These are phyloP conservation scores for Umbilicus rupestris DNA, from an alignment of 164 flowering plant genomes.

Conservation along the genomic window DNA sequence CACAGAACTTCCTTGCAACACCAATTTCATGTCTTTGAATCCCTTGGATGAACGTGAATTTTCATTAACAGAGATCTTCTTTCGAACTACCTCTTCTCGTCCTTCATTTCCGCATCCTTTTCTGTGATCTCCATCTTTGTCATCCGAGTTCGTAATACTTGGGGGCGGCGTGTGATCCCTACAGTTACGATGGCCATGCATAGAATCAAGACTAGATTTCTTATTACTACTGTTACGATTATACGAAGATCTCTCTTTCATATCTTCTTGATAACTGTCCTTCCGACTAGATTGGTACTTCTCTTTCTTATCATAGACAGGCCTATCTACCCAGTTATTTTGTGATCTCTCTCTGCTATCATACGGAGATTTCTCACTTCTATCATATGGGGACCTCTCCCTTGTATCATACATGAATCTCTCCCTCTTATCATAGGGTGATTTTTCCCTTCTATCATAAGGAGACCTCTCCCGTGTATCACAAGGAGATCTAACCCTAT, in stretches of 20 bases:
- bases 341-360: slow-evolving; percentile 9
- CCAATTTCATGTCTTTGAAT: slow-evolving; percentile 10
- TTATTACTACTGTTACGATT: neutral
- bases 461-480: slow-evolving; percentile 32
- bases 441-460: slow-evolving; percentile 30
- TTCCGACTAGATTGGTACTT: slow-evolving; percentile 4
- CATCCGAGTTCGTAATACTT: neutral
- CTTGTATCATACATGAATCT: slow-evolving; percentile 37
- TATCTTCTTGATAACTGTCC: slow-evolving; percentile 6
- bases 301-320: slow-evolving; percentile 7
- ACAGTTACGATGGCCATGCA: slow-evolving; percentile 4
- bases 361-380: slow-evolving; percentile 11
- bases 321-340: slow-evolving; percentile 5
- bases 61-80: neutral
- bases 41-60: neutral
- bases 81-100: neutral
- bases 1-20: slow-evolving; percentile 17
- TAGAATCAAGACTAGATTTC: neutral
- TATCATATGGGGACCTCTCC: slow-evolving; percentile 8
- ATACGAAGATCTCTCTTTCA: slow-evolving; percentile 6
- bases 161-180: slow-evolving; percentile 1
- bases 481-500: slow-evolving; percentile 27
- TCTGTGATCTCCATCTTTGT: neutral
- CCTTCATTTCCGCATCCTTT: neutral
- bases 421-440: slow-evolving; percentile 37